Percentiles rank a stretch among this genome's conserved stretches.
Evolutionary conservation across 306 rosid species (phyloP).

Genomic region (Cajanus cajan): DNA sequence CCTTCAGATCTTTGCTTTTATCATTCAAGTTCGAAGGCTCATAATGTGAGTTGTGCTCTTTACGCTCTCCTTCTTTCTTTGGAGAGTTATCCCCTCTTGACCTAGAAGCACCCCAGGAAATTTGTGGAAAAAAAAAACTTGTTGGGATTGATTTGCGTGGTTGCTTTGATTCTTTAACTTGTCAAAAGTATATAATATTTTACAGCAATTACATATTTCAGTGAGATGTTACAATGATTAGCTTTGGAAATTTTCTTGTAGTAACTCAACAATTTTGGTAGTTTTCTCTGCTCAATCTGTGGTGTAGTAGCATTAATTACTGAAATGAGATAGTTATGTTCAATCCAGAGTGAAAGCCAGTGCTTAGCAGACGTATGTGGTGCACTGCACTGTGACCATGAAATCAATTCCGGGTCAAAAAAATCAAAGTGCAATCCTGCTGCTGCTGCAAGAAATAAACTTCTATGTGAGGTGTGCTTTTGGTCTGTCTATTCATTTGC

Average conservation of each 20-base stretch:
- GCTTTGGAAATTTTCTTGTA: background rate
- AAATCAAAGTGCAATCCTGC: constrained; percentile 80
- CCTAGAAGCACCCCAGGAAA: background rate
- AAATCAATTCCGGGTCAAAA: constrained; percentile 42
- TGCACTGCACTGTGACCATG: constrained; percentile 71
- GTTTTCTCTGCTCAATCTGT: constrained; percentile 1
- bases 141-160: background rate
- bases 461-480: constrained; percentile 78
- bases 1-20: background rate
- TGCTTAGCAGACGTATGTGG: constrained; percentile 84
- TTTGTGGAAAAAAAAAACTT: background rate
- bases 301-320: constrained; percentile 10
- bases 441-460: constrained; percentile 69
- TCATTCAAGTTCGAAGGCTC: background rate
- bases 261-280: background rate
- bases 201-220: background rate
- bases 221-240: background rate
- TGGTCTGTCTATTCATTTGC: background rate
- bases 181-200: background rate
- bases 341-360: constrained; percentile 59
- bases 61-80: background rate
- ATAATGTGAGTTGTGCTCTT: background rate
- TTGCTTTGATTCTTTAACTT: constrained; percentile 10
- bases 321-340: constrained; percentile 38
- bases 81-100: background rate